Evolutionary conservation across 1,139 yeast species (phyloP), one percentile per base, ranked within the genome.

Genomic region (Suhomyces bolitotheri): DNA sequence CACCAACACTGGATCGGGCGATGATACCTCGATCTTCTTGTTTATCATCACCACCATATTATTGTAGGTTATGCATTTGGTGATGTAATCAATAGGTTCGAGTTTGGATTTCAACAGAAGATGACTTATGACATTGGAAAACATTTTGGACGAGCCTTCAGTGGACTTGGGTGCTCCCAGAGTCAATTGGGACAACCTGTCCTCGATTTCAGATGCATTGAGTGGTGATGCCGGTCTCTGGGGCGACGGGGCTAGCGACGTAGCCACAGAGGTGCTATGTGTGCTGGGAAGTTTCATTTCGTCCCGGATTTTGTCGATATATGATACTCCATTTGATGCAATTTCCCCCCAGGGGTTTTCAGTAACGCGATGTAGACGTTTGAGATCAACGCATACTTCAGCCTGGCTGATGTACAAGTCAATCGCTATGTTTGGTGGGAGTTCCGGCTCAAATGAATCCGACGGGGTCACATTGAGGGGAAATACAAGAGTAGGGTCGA

Each of bases 341-440:
- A 61, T 65, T 10, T 62, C 60, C 25, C 65, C 47, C 76, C 76
- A 71, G 1, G 76, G 76, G 35, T 56, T 55, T 36, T 70, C 76
- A 2, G 58, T 58, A 13, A 71, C 61, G 25, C 45, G 46, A 34
- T 63, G 67, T 14, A 71, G 51, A 42, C 59, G 57, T 50, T 70
- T 70, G 40, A 71, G 46, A 43, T 71, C 76, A 1, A 71, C 47
- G 40, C 76, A 70, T 5, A 71, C 53, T 44, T 70, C 75, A 1
- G 74, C 73, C 51, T 69, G 76, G 40, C 62, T 64, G 29, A 71
- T 53, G 44, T 71, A 71, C 23, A 69, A 42, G 40, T 71, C 76
- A 14, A 70, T 46, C 5, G 74, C 56, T 9, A 66, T 49, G 23
- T 54, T 54, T 4, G 53, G 45, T 5, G 63, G 54, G 15, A 71